These are phyloP conservation scores for Mycena galopus DNA, from an alignment of 768 basidiomycete species.

Conservation along the genomic window DNA sequence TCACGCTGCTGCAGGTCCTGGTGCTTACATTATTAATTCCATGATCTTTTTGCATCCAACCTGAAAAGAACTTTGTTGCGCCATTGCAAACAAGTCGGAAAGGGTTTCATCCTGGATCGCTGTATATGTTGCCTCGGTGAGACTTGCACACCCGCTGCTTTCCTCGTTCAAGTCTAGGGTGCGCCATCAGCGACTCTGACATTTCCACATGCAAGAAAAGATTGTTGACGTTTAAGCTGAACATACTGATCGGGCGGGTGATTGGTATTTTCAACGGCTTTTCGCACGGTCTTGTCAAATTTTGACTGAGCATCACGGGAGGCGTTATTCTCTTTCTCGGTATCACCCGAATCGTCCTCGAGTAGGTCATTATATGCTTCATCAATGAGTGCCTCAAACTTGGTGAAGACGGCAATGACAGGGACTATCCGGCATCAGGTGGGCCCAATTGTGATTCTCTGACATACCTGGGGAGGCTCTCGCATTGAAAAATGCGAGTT, in stretches of 20 bases:
- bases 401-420: constrained; percentile 2
- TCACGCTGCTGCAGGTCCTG: not conserved
- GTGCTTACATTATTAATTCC: not conserved
- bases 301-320: not conserved
- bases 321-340: not conserved
- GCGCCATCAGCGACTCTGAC: not conserved
- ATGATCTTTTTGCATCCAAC: not conserved
- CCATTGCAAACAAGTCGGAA: not conserved
- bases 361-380: not conserved
- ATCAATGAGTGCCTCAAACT: constrained; percentile 11
- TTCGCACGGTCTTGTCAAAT: not conserved
- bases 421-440: not conserved
- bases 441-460: not conserved
- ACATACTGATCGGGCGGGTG: not conserved
- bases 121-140: not conserved
- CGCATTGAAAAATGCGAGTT: constrained; percentile 2
- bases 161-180: not conserved
- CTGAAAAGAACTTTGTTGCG: constrained; percentile 55
- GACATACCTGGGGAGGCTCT: not conserved
- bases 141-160: not conserved
- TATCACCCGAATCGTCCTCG: not conserved
- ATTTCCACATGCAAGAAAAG: not conserved
- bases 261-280: not conserved
- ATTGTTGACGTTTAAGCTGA: not conserved
- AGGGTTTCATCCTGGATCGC: not conserved